Conservation (phyloP, 2,329 filamentous ascomycete genomes). For the Chaetomium strumarium region DNA sequence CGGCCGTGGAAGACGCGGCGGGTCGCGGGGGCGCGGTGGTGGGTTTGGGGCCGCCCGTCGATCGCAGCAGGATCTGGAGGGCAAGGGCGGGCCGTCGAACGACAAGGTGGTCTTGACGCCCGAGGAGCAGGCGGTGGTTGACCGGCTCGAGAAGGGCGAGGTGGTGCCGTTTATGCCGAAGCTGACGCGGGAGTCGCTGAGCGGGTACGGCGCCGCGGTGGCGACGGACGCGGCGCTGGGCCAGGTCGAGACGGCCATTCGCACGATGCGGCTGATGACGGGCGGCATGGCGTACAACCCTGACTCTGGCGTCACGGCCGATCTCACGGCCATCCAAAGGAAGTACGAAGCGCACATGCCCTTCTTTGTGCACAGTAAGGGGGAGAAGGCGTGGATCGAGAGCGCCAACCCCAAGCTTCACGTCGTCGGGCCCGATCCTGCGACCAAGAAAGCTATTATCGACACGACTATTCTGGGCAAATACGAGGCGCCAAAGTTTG, state of each 20-base stretch:
- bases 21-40: too few species aligned
- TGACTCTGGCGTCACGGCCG: constrained; percentile 25
- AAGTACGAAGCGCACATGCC: constrained; percentile 26
- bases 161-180: constrained; percentile 30
- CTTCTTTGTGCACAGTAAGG: constrained; percentile 34
- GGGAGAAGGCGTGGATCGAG: constrained; percentile 29
- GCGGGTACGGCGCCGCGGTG: constrained; percentile 35
- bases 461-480: constrained; percentile 34
- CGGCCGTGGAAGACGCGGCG: too few species aligned
- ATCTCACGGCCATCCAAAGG: constrained; percentile 18
- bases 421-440: constrained; percentile 21
- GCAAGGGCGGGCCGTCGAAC: not conserved
- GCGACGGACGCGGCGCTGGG: constrained; percentile 29
- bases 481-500: constrained; percentile 31
- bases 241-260: constrained; percentile 31
- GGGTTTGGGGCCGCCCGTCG: too few species aligned
- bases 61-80: not conserved
- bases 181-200: constrained; percentile 30
- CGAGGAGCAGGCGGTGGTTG: constrained; percentile 25
- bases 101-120: constrained; percentile 17
- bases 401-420: constrained; percentile 16
- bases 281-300: constrained; percentile 32
- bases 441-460: constrained; percentile 31
- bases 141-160: constrained; percentile 28
- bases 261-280: constrained; percentile 36